Evolutionary conservation across 2,329 filamentous ascomycete species (phyloP).

Genomic region (Xylogone sp.): DNA sequence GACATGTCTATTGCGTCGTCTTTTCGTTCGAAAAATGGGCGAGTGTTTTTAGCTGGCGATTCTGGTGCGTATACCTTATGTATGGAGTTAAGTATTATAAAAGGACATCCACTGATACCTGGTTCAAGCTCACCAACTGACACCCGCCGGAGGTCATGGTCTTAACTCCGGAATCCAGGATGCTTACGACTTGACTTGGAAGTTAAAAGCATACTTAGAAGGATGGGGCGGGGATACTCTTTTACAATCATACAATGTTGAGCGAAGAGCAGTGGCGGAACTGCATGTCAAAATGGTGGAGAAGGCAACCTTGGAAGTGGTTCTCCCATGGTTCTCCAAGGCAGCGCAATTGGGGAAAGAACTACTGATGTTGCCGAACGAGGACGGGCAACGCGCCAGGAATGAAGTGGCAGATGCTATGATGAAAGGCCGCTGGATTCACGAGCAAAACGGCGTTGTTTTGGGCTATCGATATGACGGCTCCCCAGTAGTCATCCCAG

Average conservation of each 20-base stretch:
- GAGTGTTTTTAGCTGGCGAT: constrained; percentile 42
- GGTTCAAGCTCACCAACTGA: constrained; percentile 39
- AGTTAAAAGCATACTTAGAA: constrained; percentile 13
- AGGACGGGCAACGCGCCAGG: background rate
- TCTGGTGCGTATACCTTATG: constrained; percentile 17
- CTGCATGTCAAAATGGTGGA: background rate
- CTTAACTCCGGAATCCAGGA: constrained; percentile 3
- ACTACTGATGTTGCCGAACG: background rate
- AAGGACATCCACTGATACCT: background rate
- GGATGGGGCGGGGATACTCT: constrained; percentile 22
- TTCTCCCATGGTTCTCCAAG: background rate
- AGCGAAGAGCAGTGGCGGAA: constrained; percentile 27
- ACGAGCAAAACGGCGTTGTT: background rate
- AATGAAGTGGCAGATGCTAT: background rate
- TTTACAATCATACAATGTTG: constrained; percentile 40
- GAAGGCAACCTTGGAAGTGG: background rate
- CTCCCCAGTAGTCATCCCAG: background rate
- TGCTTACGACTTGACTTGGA: constrained; percentile 5
- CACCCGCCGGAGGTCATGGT: constrained; percentile 29
- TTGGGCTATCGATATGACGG: background rate
- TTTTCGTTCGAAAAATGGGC: constrained; percentile 9
- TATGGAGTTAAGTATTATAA: background rate
- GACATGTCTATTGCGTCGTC: background rate
- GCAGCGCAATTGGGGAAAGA: background rate
- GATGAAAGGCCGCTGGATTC: background rate